phyloP scores from a whole-genome alignment of 345 rosid genomes.

The Pistacia vera region DNA sequence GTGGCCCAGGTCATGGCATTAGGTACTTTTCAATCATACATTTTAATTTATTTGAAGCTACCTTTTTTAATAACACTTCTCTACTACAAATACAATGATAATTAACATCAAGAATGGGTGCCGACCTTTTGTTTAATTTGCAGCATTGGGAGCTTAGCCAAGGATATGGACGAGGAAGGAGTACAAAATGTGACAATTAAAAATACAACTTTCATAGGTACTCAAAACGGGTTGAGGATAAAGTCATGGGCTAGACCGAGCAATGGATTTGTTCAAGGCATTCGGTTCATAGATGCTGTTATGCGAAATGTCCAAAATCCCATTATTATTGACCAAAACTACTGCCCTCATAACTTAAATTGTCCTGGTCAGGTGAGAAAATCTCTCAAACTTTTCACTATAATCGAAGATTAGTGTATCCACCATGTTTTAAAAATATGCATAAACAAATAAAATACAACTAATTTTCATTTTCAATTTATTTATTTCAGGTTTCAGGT shows the following conservation, averaged over 20 bases:
- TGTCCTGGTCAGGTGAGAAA: neutral
- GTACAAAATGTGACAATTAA: constrained; percentile 54
- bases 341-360: neutral
- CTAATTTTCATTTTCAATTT: no score
- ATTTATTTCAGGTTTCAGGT: constrained; percentile 30
- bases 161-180: constrained; percentile 44
- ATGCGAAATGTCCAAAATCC: constrained; percentile 52
- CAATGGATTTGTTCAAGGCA: constrained; percentile 48
- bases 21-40: neutral
- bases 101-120: no score
- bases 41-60: no score
- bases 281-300: constrained; percentile 35
- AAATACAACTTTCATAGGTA: neutral
- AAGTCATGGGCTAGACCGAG: constrained; percentile 72
- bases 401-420: neutral
- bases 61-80: no score
- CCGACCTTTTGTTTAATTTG: neutral
- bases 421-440: neutral
- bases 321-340: constrained; percentile 23
- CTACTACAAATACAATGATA: no score
- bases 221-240: constrained; percentile 50
- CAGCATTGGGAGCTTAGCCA: constrained; percentile 37
- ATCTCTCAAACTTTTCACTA: neutral
- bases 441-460: no score
- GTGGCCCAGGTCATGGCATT: constrained; percentile 30